phyloP scores from a whole-genome alignment of 2,329 filamentous ascomycete genomes.

The Fulvia fulva region DNA sequence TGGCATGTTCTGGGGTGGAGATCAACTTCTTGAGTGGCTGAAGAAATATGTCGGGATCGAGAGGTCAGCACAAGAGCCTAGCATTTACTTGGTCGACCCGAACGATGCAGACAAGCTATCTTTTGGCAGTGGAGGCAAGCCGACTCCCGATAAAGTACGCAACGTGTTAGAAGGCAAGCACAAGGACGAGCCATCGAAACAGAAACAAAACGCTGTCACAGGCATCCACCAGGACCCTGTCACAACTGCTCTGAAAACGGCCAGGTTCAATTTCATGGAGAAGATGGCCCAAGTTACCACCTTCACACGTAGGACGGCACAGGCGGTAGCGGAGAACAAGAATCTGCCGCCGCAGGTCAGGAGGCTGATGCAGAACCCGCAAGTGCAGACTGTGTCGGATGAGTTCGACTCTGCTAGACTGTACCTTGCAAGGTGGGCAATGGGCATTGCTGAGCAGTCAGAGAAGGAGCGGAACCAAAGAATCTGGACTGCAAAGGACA shows the following conservation, averaged over 20 bases:
- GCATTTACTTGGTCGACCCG: slow-evolving; percentile 87
- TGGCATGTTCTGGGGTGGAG: slow-evolving; percentile 94
- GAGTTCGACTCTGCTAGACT: slow-evolving; percentile 95
- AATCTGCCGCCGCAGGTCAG: slow-evolving; percentile 85
- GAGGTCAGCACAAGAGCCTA: slow-evolving; percentile 78
- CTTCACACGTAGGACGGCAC: slow-evolving; percentile 85
- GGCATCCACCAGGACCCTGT: slow-evolving; percentile 96
- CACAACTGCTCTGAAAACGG: slow-evolving; percentile 89
- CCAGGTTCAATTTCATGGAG: slow-evolving; percentile 93
- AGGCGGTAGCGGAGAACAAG: slow-evolving; percentile 87
- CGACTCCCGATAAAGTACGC: slow-evolving; percentile 47
- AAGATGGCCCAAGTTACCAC: slow-evolving; percentile 97
- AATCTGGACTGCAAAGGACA: slow-evolving; percentile 90
- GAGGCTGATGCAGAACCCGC: slow-evolving; percentile 79
- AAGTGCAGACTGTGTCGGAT: slow-evolving; percentile 91
- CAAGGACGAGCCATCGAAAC: slow-evolving; percentile 36
- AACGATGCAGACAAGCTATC: slow-evolving; percentile 76
- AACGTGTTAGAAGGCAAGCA: slow-evolving; percentile 38
- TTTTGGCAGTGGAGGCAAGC: slow-evolving; percentile 61
- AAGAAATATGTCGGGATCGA: slow-evolving; percentile 79
- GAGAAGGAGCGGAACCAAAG: slow-evolving; percentile 79
- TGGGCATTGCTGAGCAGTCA: slow-evolving; percentile 97
- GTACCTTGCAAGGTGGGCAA: slow-evolving; percentile 94
- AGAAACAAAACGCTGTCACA: slow-evolving; percentile 44
- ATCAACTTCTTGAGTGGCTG: slow-evolving; percentile 90